phyloP scores from a whole-genome alignment of 176 grass and related monocot genomes.

The Dendrocalamus sinicus region DNA sequence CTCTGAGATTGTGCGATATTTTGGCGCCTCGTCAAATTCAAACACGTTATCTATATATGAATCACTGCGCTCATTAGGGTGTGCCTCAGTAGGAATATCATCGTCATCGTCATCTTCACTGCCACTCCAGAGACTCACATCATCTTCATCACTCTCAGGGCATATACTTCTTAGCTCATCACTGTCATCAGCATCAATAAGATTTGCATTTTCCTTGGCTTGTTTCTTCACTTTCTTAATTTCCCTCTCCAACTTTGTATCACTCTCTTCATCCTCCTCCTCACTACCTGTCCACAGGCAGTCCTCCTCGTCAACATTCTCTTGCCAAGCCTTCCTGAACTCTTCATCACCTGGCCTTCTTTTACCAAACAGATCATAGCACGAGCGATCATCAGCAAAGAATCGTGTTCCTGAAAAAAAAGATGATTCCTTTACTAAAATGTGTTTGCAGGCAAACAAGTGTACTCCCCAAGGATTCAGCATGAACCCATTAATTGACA shows the following conservation, averaged over 20 bases:
- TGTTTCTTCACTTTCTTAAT: constrained; percentile 88
- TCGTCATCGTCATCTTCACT: constrained; percentile 77
- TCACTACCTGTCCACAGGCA: constrained; percentile 93
- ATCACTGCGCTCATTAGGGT: constrained; percentile 76
- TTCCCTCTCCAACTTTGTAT: constrained; percentile 69
- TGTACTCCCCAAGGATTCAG: background rate
- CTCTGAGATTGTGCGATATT: constrained; percentile 80
- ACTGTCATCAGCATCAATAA: constrained; percentile 81
- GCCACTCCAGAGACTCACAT: constrained; percentile 88
- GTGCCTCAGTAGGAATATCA: constrained; percentile 74
- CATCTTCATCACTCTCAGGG: constrained; percentile 83
- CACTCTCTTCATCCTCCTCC: constrained; percentile 62
- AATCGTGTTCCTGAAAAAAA: constrained; percentile 55
- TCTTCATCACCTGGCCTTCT: constrained; percentile 79
- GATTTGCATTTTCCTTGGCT: constrained; percentile 72
- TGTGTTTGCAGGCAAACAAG: background rate
- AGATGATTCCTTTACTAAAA: constrained; percentile 11
- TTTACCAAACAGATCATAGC: constrained; percentile 81
- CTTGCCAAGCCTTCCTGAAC: constrained; percentile 85
- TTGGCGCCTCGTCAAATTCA: constrained; percentile 92
- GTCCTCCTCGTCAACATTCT: constrained; percentile 86
- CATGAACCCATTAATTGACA: background rate
- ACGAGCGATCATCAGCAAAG: constrained; percentile 56
- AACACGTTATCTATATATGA: constrained; percentile 91
- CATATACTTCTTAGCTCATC: constrained; percentile 91